Evolutionary conservation across 108 stramenopile species (phyloP), one percentile per base, ranked within the genome.

Genomic region (Skeletonema grethae): DNA sequence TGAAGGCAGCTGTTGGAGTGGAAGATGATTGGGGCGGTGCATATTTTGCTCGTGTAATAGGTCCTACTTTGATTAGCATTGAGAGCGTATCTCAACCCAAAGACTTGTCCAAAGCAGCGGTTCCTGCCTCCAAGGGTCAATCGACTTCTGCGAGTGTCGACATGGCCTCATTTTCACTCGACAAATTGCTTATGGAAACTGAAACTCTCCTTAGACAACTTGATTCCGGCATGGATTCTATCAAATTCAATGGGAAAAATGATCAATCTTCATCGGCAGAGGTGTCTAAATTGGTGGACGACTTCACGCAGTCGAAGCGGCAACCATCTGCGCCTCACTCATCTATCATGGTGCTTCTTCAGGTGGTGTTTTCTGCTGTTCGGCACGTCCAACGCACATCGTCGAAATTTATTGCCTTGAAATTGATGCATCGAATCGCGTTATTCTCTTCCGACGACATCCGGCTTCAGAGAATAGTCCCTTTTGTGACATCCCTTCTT

Each of bases 391-490:
- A 94, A 71, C 87, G 88, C 20, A 88, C 97, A 15, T 83, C 92
- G 5, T 88, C 95, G 10, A 95, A 94, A 61, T 65, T 97, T 28
- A 90, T 97, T 2, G 92, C 92, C 22, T 81, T 99, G 65, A 90
- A 92, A 73, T 76, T 97, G 48, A 81, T 99, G 63, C 70, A 84
- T 13, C 87, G 93, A n/a, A 71, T 98, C 11, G 88, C 89, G 7
- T 43, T 69, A 16, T 88, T 82, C 69, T 83, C 87, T 12, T 79
- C 85, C 24, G 97, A 97, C 70, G 96, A 97, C 65, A 86, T 93
- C 9, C 70, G 96, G 62, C 85, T 99, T 22, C 96, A 99, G 70
- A 80, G 97, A 53, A 92, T 99, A 43, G 85, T 98, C 15, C 99
- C 99, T 35, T 86, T 89, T 63, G 80, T 92, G 16, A 81, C 95